Evolutionary conservation across 768 basidiomycete genomes (phyloP).

Genomic region (Rhodotorula babjevae): DNA sequence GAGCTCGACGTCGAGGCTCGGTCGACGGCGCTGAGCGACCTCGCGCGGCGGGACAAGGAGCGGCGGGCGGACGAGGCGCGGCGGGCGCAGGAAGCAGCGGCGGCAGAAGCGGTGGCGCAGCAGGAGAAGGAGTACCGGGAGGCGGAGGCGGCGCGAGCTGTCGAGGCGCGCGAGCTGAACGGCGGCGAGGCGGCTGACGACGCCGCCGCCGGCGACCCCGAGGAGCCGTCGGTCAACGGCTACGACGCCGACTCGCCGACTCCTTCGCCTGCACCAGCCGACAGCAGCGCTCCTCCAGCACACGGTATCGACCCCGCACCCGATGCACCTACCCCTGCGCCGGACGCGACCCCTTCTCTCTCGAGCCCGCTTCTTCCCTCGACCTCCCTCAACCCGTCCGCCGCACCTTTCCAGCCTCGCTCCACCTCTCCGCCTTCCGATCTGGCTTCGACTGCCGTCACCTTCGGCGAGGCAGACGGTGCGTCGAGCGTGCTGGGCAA

Average conservation of each 20-base stretch:
- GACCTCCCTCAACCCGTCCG: constrained; percentile 16
- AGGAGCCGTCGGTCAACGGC: too few species aligned
- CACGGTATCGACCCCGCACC: too few species aligned
- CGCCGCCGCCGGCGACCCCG: too few species aligned
- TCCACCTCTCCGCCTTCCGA: neutral
- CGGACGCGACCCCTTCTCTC: too few species aligned
- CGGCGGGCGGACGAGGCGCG: neutral
- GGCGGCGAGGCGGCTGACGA: neutral
- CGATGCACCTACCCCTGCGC: neutral
- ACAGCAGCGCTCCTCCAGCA: too few species aligned
- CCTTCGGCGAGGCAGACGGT: neutral
- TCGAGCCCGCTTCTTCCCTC: neutral
- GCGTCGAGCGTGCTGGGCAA: constrained; percentile 9
- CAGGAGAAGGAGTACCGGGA: neutral
- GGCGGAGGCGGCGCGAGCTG: neutral
- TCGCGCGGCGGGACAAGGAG: constrained; percentile 19
- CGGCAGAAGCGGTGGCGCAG: neutral
- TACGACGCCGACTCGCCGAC: neutral
- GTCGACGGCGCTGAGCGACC: constrained; percentile 54
- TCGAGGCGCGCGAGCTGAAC: neutral
- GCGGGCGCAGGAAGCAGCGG: neutral
- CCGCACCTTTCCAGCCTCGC: constrained; percentile 24
- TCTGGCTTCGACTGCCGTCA: rapidly evolving
- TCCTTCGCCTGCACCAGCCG: too few species aligned
- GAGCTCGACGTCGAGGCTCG: constrained; percentile 73